Conservation (phyloP, 2,329 filamentous ascomycete species). For the Fusarium napiforme region DNA sequence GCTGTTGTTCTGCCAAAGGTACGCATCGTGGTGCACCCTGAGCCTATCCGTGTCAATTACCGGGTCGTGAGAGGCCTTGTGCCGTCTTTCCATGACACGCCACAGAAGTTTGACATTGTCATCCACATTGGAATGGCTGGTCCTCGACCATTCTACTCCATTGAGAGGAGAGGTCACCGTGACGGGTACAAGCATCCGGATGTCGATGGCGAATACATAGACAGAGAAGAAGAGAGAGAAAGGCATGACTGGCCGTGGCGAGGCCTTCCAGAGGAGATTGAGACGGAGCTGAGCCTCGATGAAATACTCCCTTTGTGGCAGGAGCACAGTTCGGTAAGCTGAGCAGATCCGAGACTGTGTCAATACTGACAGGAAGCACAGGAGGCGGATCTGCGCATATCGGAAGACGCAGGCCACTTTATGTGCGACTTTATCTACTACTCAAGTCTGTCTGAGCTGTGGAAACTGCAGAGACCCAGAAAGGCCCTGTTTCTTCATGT, state of each 20-base stretch:
- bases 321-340: conserved; percentile 59
- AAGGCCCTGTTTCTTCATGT: conserved; percentile 79
- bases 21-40: conserved; percentile 71
- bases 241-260: conserved; percentile 65
- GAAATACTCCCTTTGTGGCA: conserved; percentile 68
- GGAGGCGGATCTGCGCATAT: conserved; percentile 64
- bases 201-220: conserved; percentile 71
- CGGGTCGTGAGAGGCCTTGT: conserved; percentile 70
- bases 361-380: conserved; percentile 43
- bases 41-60: conserved; percentile 78
- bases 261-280: conserved; percentile 64
- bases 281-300: conserved; percentile 67
- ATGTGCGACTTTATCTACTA: conserved; percentile 85
- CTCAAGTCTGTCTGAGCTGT: conserved; percentile 70
- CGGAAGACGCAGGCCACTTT: conserved; percentile 76
- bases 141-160: conserved; percentile 69
- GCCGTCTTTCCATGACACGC: conserved; percentile 68
- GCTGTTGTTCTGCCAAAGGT: conserved; percentile 57
- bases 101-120: conserved; percentile 67
- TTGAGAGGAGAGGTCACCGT: conserved; percentile 77
- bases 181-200: conserved; percentile 78
- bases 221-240: conserved; percentile 63
- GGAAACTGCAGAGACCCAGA: conserved; percentile 57
- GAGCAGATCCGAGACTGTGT: not conserved
- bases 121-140: conserved; percentile 86